Evolutionary conservation across 2,329 filamentous ascomycete species (phyloP).

Genomic region (Cordyceps cicadae): DNA sequence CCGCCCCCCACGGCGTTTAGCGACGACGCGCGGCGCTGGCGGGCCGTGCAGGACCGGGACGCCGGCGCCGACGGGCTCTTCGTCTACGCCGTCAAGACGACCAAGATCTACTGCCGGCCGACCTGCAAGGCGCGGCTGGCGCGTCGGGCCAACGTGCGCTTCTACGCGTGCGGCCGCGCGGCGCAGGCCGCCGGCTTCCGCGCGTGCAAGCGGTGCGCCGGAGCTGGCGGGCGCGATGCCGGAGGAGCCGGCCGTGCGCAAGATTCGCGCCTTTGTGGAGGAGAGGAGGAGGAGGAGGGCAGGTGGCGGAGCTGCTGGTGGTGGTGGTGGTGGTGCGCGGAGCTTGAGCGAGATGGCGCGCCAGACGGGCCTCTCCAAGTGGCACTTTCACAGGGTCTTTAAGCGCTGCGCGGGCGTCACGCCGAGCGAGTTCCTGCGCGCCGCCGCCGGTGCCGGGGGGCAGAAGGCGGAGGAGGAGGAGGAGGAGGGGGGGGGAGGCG

Average conservation of each 20-base stretch:
- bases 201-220: constrained; percentile 49
- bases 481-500: no score
- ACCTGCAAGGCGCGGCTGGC: constrained; percentile 53
- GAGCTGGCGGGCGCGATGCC: constrained; percentile 32
- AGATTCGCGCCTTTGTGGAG: constrained; percentile 27
- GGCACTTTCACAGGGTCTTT: constrained; percentile 52
- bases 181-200: constrained; percentile 43
- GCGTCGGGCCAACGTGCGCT: constrained; percentile 50
- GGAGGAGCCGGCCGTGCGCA: constrained; percentile 35
- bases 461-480: no score
- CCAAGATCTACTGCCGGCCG: constrained; percentile 51
- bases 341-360: constrained; percentile 40
- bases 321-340: not conserved
- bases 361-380: constrained; percentile 43
- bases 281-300: constrained; percentile 15
- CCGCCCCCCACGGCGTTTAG: constrained; percentile 16
- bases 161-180: constrained; percentile 37
- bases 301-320: no score
- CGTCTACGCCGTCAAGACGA: constrained; percentile 36
- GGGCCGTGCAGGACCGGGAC: constrained; percentile 27
- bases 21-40: constrained; percentile 28
- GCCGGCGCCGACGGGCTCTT: constrained; percentile 30
- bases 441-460: no score
- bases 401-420: constrained; percentile 46
- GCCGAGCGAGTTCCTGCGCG: constrained; percentile 26